Conservation (phyloP, 148 eudicot species). For the Talinum fruticosum region DNA sequence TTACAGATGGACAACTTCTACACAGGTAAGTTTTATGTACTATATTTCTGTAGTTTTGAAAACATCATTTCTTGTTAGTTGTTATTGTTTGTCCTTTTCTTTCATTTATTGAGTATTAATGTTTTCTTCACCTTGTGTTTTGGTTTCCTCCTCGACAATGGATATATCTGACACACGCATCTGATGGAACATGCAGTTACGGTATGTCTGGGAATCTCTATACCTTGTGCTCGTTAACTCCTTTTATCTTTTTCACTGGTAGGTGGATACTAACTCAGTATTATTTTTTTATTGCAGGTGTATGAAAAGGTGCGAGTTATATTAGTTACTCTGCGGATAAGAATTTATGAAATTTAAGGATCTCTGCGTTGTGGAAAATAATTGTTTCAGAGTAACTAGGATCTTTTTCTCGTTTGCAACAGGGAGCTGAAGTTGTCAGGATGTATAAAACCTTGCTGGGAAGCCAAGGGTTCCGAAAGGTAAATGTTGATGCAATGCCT, state of each 20-base stretch:
- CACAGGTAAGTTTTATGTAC: conserved; percentile 53
- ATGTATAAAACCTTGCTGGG: conserved; percentile 98
- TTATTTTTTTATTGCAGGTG: conserved; percentile 52
- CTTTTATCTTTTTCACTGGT: not conserved
- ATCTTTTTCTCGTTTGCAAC: conserved; percentile 13
- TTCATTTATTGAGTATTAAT: not conserved
- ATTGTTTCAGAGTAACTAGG: conserved; percentile 3
- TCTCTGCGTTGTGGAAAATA: not conserved
- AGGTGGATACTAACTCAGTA: conserved; percentile 11
- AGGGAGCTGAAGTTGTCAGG: conserved; percentile 99
- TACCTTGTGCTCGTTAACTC: not conserved
- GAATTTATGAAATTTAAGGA: not conserved
- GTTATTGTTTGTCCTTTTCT: conserved; percentile 8
- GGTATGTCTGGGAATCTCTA: conserved; percentile 49
- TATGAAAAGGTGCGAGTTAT: conserved; percentile 65
- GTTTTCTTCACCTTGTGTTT: conserved; percentile 23
- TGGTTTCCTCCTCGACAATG: conserved; percentile 23
- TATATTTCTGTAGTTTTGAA: not conserved
- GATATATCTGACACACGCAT: conserved; percentile 26
- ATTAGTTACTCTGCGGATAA: conserved; percentile 2
- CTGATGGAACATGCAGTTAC: conserved; percentile 57
- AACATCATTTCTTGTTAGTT: not conserved
- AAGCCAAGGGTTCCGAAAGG: conserved; percentile 85
- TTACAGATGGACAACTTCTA: conserved; percentile 98
- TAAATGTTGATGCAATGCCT: conserved; percentile 17